Conservation (phyloP, 2,329 filamentous ascomycete genomes). For the Monosporascus sp. region DNA sequence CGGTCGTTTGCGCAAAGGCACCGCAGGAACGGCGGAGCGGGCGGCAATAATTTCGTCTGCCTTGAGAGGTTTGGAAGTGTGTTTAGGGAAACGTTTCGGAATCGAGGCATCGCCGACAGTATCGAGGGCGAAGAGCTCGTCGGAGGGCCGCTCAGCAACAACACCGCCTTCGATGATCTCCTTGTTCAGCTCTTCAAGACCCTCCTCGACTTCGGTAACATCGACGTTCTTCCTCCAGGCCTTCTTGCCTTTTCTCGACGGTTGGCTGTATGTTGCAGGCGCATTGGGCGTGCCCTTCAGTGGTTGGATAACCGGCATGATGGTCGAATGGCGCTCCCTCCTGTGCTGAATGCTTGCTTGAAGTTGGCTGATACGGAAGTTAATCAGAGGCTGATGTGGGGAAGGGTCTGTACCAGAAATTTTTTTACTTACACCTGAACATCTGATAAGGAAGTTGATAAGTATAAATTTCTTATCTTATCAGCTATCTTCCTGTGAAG, state of each 20-base stretch:
- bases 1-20: conserved; percentile 73
- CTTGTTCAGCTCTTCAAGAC: conserved; percentile 78
- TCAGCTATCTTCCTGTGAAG: too few relatives aligned
- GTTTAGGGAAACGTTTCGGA: conserved; percentile 58
- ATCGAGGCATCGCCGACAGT: conserved; percentile 64
- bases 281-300: conserved; percentile 50
- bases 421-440: too few relatives aligned
- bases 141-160: conserved; percentile 74
- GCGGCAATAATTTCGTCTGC: conserved; percentile 86
- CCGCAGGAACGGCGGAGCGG: conserved; percentile 75
- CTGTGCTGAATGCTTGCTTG: background rate
- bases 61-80: conserved; percentile 73
- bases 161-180: conserved; percentile 90
- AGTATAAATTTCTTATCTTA: too few relatives aligned
- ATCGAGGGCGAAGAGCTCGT: conserved; percentile 83
- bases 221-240: conserved; percentile 99
- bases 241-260: conserved; percentile 95
- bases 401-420: too few relatives aligned
- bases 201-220: conserved; percentile 76
- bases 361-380: too few relatives aligned
- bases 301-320: conserved; percentile 51
- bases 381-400: too few relatives aligned
- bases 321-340: conserved; percentile 3
- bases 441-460: too few relatives aligned
- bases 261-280: conserved; percentile 78